Base-by-base conservation (phyloP, 192 early-diverging fungal species). In the Umbelopsis isabellina region DNA sequence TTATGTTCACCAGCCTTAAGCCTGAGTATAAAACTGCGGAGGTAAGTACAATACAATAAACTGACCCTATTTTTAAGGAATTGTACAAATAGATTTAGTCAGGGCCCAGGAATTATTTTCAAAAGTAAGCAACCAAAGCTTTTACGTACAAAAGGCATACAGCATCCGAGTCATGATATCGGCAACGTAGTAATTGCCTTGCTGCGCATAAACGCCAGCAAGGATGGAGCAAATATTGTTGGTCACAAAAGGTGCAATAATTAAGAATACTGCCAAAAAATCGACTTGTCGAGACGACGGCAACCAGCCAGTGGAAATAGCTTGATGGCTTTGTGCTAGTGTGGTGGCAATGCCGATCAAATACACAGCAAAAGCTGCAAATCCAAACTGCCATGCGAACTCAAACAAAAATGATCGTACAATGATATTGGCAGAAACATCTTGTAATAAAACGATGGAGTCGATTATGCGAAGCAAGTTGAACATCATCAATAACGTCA, bases 281-380 rank as follows among this genome's bases (percentile, higher is more conserved):
- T 76, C 75, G n/a, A 72, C 75, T 23, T 52, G 41, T 44, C 49
- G 51, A 30, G 75, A 49, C 41, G 75, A 72, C 3, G 75, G 75
- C 51, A 76, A 30, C 75, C 75, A 76, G 4, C 70, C 70, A 23
- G 50, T 72, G 30, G 75, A 66, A 61, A 76, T 61, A 5, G 65
- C 66, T 72, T 72, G 71, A 50, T 76, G 70, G 37, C 75, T 76
- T 71, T 76, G 70, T 18, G 75, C 69, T 18, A 76, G 51, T 5
- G 75, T 69, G 61, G 71, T 70, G 35, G 70, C 70, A 45, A 76
- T 76, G 35, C 75, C 75, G 50, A 72, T 72, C n/a, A 76, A 23
- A 25, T 76, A 76, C 20, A 76, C 49, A 41, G 75, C 70, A 37
- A 72, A 71, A 37, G 49, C 67, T 5, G 66, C 75, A 68, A 67